Base-by-base conservation (phyloP, 208 protist species). In the Trichomonas vaginalis region DNA sequence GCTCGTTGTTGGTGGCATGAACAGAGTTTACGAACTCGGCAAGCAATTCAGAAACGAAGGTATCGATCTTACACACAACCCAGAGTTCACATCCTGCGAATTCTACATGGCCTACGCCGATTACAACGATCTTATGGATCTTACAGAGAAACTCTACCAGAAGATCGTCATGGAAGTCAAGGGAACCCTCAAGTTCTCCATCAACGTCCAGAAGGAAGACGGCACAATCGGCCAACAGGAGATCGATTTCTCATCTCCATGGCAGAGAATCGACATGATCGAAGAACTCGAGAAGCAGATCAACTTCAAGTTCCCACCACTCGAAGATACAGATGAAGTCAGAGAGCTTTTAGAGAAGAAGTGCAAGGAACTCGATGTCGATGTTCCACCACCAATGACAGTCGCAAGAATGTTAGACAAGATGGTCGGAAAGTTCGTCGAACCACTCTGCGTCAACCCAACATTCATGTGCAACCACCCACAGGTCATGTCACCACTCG, bases 61-160 rank as follows among this genome's bases (percentile, higher is more conserved):
- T 48, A 98, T 98, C 51, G 98, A 98, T 96, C 92, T 98, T 47
- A 99, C 98, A 32, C 99, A 99, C 98, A 99, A 99, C 97, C 99
- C 99, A 61, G 99, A 99, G 97, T 99, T 99, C 97, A 99, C 99
- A n/a, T 99, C 99, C 46, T 98, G 98, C 95, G 99, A 99, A 97
- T 99, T 99, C 96, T 99, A 99, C 56, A 95, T 95, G 86, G 96
- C 96, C 32, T 92, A 96, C 97, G 97, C 98, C 79, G 99, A 99
- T 97, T 99, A 99, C 97, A 97, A 99, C 95, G 99, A 99, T 97
- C 98, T 99, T 95, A 99, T 99, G 97, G 96, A 96, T 0, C 96
- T 99, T 17, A 99, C 99, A 10, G 99, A 99, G 97, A 97, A 99
- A 47, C 96, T 98, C 14, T 61, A 97, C 46, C 95, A 87, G 39